Evolutionary conservation across 345 rosid species (phyloP).

Genomic region (Cardamine chenopodiifolia): DNA sequence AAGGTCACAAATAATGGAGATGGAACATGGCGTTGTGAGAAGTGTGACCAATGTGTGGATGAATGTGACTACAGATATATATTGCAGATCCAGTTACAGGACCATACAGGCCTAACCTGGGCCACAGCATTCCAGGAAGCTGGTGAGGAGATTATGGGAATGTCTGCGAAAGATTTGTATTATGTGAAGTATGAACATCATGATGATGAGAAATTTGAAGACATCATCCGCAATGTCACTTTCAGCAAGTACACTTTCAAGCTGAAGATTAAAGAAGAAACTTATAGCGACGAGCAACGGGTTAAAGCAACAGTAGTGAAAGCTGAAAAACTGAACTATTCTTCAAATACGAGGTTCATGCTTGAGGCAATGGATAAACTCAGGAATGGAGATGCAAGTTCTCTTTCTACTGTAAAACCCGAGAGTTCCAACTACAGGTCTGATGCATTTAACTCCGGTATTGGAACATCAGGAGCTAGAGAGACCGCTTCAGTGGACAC

Average conservation of each 20-base stretch:
- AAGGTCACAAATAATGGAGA: constrained; percentile 91
- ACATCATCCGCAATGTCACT: constrained; percentile 62
- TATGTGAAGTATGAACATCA: constrained; percentile 59
- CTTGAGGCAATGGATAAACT: constrained; percentile 62
- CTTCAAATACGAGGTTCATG: constrained; percentile 64
- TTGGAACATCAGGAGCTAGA: constrained; percentile 45
- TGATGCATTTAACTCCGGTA: constrained; percentile 25
- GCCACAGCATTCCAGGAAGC: constrained; percentile 88
- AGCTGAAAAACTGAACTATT: constrained; percentile 67
- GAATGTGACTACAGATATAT: constrained; percentile 87
- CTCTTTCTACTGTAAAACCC: constrained; percentile 30
- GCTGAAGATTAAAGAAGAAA: constrained; percentile 93
- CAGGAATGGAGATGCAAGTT: constrained; percentile 46
- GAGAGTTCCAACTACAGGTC: constrained; percentile 43
- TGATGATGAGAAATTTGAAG: constrained; percentile 71
- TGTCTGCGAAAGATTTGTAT: constrained; percentile 80
- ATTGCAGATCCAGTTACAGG: constrained; percentile 88
- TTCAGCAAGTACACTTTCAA: constrained; percentile 71
- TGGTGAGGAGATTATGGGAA: constrained; percentile 84
- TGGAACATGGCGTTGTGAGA: constrained; percentile 90
- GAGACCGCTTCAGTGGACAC: constrained; percentile 35
- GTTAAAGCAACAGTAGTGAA: constrained; percentile 80
- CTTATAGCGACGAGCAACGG: constrained; percentile 81
- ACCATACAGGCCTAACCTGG: constrained; percentile 86
- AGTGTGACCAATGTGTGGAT: constrained; percentile 67